Evolutionary conservation across 2,329 filamentous ascomycete genomes (phyloP), one percentile per base, ranked within the genome.

Genomic region (Beauveria sp.): DNA sequence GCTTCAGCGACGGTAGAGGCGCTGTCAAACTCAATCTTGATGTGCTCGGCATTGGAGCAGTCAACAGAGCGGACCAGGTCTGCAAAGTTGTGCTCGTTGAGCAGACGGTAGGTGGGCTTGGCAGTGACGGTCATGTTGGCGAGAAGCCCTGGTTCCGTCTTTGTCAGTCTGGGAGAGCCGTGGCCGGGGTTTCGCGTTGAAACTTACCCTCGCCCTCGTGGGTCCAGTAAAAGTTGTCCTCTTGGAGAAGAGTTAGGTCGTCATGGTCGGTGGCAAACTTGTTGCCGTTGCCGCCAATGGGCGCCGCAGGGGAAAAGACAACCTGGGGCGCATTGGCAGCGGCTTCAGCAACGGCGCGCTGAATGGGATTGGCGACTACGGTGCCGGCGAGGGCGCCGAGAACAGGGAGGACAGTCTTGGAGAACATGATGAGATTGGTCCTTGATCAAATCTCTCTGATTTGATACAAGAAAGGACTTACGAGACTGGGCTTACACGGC

Each of bases 121-220:
- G 61, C 61, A 3, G 61, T 63, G 31, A 60, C 55, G 42, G 61
- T 63, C 51, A 59, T 59, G 45, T 63, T 63, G 49, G 61, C 61
- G n/a, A 63, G 56, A 7, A 63, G 61, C 31, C 45, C 61, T 63
- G 26, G 8, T 14, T 7, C 6, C 9, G 1, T 16, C 3, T 8
- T 50, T 59, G 56, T 59, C 51, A 59, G 56, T 50, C 31, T 57
- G 22, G 40, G 3, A 45, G 2, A 4, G 16, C 10, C 1, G 3
- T 14, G 5, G 22, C 2, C 20, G 14, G 22, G 40, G 18, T 5
- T 6, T 12, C 1, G n/a, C 1, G 20, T 3, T 28, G 5, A 20
- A 12, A 24, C 53, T 34, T 56, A 60, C 61, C 56, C 38, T 63
- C 49, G 1, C 7, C 56, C 4, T 38, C 26, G 6, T 63, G 56